Evolutionary conservation across 2,329 filamentous ascomycete genomes (phyloP), one percentile per base, ranked within the genome.

Genomic region (Ceratocystis colombiana): DNA sequence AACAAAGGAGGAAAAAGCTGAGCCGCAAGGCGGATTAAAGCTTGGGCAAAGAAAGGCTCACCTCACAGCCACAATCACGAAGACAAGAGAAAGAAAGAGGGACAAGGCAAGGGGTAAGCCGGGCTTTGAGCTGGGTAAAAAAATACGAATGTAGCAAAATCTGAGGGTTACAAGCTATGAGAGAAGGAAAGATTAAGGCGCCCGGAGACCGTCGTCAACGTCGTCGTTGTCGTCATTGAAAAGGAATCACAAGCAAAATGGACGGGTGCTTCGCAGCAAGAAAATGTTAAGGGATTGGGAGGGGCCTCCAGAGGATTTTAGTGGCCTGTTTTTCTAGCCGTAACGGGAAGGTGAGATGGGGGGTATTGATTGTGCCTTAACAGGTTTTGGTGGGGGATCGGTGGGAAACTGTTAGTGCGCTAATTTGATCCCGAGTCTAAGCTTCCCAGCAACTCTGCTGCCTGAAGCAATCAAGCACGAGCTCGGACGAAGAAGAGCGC

Each of bases 131-230:
- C 10, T 53, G 48, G 7, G 20, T 12, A 15, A 6, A 4, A 4
- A 22, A 28, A 25, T 20, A 53, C 8, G 0, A 53, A 25, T 15
- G 48, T 25, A 20, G 15, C 5, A 45, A 65, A 46, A 22, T 10
- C 37, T 15, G 25, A 10, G 17, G 41, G 33, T 22, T 7, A 48
- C 17, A 37, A 37, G 5, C 4, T 28, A 8, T 48, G 30, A 28
- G 30, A 61, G 20, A 55, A 53, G 37, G 28, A 65, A 46, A 61
- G 22, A 63, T 33, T n/a, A 46, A 62, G 37, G 17, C 7, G 22
- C 59, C 12, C 33, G 12, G 41, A 20, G 20, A 62, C 15, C 37
- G 12, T 62, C 30, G 17, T 30, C 30, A 1, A 0, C 53, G 53
- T 33, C 12, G 22, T 57, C 53, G 28, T 57, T 28, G n/a, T 57